Base-by-base conservation (phyloP, 371 early-diverging fungal species). In the Actinomortierella ambigua region DNA sequence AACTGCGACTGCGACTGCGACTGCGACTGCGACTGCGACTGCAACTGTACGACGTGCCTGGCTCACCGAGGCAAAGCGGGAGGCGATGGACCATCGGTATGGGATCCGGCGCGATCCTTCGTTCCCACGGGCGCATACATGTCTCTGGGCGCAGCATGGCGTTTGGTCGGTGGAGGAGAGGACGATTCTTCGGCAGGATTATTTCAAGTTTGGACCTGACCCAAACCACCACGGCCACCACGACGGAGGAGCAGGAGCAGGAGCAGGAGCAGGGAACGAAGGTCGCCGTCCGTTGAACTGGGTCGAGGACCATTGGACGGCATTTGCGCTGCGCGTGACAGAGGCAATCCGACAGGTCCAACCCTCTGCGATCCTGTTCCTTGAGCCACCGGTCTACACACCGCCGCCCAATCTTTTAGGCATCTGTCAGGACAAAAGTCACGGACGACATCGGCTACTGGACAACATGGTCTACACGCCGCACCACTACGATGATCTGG, bases 401-500 rank as follows among this genome's bases (percentile, higher is more conserved):
- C 61, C 68, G 3, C 87, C 90, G 2, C 89, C 90, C 2, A 39
- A 57, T 15, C 58, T 69, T 18, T 63, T 79, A 11, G 44, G 47
- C 20, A 18, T 52, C 34, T 1, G 40, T 13, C 27, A 20, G 17
- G 13, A 1, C 48, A 7, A n/a, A n/a, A n/a, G n/a, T n/a, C n/a
- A 24, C 57, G 51, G 54, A 76, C 7, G 40, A 67, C 9, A 34
- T 6, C 11, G 34, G 34, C 11, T 34, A 11, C 11, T 34, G 34
- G 34, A 34, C 63, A 83, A 71, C 8, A 57, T 91, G 41, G 86
- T 83, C 1, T 89, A 85, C 61, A 62, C 88, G 0, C 90, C 92
- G 6, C 92, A 91, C 61, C 90, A 88, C 83, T 91, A 91, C 50
- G 92, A 91, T 63, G 88, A 88, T 0, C 65, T 88, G 23, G 88